A percentile compares a stretch with the other conserved stretches of the same genome.
Conservation (phyloP, 2,329 filamentous ascomycete species). For the Ploettnerulaceae sp. region DNA sequence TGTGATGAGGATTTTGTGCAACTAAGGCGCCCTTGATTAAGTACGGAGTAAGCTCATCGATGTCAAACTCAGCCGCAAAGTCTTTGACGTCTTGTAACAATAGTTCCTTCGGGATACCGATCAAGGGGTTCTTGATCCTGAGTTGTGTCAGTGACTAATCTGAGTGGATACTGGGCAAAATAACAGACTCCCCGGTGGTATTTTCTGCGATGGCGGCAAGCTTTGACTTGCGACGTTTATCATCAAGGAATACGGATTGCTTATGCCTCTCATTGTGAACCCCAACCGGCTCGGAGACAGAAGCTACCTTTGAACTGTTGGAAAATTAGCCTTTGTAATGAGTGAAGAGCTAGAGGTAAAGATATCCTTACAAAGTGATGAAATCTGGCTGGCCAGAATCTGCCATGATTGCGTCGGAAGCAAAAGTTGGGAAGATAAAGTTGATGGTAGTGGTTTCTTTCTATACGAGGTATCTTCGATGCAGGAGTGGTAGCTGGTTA, state of each 20-base stretch:
- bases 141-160: constrained; percentile 21
- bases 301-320: constrained; percentile 1
- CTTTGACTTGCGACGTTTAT: constrained; percentile 16
- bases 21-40: constrained; percentile 68
- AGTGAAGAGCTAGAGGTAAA: neutral
- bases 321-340: neutral
- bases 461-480: too few species aligned
- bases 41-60: constrained; percentile 52
- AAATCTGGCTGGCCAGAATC: neutral
- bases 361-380: neutral
- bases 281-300: neutral
- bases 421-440: neutral
- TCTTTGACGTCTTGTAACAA: constrained; percentile 51
- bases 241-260: constrained; percentile 19
- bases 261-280: constrained; percentile 17
- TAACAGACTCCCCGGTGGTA: constrained; percentile 25
- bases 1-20: constrained; percentile 63
- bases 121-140: constrained; percentile 53
- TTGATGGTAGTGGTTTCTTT: neutral
- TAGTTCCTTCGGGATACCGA: constrained; percentile 47
- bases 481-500: too few species aligned
- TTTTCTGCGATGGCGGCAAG: constrained; percentile 25
- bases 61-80: constrained; percentile 55
- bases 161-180: neutral
- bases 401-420: constrained; percentile 10